Evolutionary conservation across 108 stramenopile species (phyloP).

Genomic region (Skeletonema costatum): DNA sequence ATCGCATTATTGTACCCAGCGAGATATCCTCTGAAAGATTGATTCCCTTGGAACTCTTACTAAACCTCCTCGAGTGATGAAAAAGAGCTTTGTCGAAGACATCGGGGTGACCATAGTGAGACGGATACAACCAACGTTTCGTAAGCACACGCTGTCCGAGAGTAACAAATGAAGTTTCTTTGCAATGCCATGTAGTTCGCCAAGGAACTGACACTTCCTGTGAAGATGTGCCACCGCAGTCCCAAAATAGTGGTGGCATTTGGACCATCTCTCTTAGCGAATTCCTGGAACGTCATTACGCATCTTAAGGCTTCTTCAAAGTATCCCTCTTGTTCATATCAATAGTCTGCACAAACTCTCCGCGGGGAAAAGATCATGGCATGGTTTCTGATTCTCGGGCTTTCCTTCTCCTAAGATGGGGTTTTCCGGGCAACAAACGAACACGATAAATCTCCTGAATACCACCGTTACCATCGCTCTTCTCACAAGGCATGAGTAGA

Average conservation of each 20-base stretch:
- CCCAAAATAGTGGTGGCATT: conserved; percentile 94
- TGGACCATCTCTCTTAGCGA: conserved; percentile 87
- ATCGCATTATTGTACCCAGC: conserved; percentile 97
- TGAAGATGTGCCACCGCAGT: conserved; percentile 98
- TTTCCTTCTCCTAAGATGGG: conserved; percentile 98
- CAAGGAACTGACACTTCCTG: conserved; percentile 95
- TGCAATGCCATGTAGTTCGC: conserved; percentile 99
- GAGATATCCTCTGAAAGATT: conserved; percentile 98
- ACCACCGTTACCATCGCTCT: conserved; percentile 80
- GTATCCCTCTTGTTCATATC: conserved; percentile 99
- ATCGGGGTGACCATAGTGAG: conserved; percentile 99
- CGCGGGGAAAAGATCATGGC: conserved; percentile 97
- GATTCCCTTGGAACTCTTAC: conserved; percentile 97
- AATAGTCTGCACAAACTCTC: conserved; percentile 96
- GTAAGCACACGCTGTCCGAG: conserved; percentile 96
- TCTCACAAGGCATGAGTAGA: conserved; percentile 94
- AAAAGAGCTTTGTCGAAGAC: conserved; percentile 98
- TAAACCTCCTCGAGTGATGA: conserved; percentile 96
- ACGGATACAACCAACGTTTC: conserved; percentile 89
- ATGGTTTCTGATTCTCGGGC: conserved; percentile 99
- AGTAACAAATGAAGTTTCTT: conserved; percentile 96
- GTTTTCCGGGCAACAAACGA: conserved; percentile 94
- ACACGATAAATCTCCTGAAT: conserved; percentile 95
- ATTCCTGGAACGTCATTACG: conserved; percentile 96
- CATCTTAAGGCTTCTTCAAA: conserved; percentile 99